Evolutionary conservation across 768 basidiomycete genomes (phyloP).

Genomic region (Leccinellum luteum): DNA sequence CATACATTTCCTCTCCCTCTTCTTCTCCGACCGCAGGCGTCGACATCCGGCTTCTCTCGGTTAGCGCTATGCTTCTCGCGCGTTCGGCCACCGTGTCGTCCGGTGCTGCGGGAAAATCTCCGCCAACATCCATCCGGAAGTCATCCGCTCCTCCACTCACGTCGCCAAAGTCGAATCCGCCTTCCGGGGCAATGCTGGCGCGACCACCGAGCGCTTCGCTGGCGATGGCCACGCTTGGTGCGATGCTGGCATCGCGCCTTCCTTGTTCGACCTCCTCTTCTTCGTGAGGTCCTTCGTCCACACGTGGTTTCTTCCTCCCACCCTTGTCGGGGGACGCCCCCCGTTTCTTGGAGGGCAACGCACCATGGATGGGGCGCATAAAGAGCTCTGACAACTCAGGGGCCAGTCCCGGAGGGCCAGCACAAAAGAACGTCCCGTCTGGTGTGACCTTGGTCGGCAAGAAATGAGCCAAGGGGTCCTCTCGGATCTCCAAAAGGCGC

Average conservation of each 20-base stretch:
- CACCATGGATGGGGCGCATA: slow-evolving; percentile 64
- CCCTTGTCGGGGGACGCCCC: slow-evolving; percentile 55
- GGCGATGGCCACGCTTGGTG: slow-evolving; percentile 56
- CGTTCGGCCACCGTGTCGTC: slow-evolving; percentile 36
- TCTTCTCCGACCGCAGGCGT: slow-evolving; percentile 64
- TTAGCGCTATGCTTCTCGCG: slow-evolving; percentile 49
- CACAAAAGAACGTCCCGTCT: slow-evolving; percentile 74
- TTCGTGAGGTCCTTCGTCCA: slow-evolving; percentile 46
- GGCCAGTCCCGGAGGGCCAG: slow-evolving; percentile 80
- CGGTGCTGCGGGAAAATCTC: slow-evolving; percentile 39
- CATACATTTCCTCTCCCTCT: slow-evolving; percentile 64
- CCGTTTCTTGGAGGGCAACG: slow-evolving; percentile 55
- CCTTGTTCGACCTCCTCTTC: slow-evolving; percentile 68
- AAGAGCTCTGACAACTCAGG: slow-evolving; percentile 85
- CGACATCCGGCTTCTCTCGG: slow-evolving; percentile 61
- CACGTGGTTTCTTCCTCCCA: slow-evolving; percentile 56
- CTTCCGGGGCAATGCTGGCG: slow-evolving; percentile 53
- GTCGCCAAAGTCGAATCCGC: slow-evolving; percentile 61
- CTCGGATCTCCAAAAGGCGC: slow-evolving; percentile 81
- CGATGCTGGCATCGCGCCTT: slow-evolving; percentile 64
- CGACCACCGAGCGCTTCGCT: slow-evolving; percentile 54
- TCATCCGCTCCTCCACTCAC: slow-evolving; percentile 57
- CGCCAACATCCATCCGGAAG: slow-evolving; percentile 65
- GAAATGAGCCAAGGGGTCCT: slow-evolving; percentile 83
- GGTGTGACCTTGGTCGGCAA: slow-evolving; percentile 75